Conservation (phyloP, 371 early-diverging fungal genomes). For the Mortierella sp. region DNA sequence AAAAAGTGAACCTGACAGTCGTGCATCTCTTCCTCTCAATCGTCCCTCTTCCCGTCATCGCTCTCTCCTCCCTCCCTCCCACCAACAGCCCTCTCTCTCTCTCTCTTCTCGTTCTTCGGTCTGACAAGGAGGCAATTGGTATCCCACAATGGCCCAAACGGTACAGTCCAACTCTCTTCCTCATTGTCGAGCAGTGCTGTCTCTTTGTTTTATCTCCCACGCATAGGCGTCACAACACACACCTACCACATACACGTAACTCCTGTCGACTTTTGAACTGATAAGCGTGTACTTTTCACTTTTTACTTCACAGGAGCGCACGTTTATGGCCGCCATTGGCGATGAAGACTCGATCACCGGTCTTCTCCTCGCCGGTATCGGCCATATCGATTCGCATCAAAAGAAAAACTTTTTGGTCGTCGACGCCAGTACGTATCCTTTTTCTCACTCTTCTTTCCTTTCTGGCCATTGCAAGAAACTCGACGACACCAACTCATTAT, state of each 20-base stretch:
- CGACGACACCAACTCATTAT: not conserved
- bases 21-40: not conserved
- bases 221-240: constrained; percentile 11
- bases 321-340: constrained; percentile 95
- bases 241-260: not conserved
- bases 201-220: not conserved
- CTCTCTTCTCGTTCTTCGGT: constrained; percentile 1
- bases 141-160: constrained; percentile 44
- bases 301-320: constrained; percentile 73
- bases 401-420: constrained; percentile 96
- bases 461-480: not conserved
- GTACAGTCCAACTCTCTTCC: constrained; percentile 10
- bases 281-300: not conserved
- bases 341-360: constrained; percentile 99
- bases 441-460: constrained; percentile 5
- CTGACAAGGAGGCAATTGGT: constrained; percentile 14
- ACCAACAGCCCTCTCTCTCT: not conserved
- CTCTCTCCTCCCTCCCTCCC: not conserved
- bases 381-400: constrained; percentile 89
- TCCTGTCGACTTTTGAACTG: not conserved
- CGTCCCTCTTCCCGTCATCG: not conserved
- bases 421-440: constrained; percentile 82
- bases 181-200: not conserved
- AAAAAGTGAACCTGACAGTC: not conserved
- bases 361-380: constrained; percentile 96